These are phyloP conservation scores for Claviceps sp. DNA, from an alignment of 2,329 filamentous ascomycete species.

Conservation along the genomic window DNA sequence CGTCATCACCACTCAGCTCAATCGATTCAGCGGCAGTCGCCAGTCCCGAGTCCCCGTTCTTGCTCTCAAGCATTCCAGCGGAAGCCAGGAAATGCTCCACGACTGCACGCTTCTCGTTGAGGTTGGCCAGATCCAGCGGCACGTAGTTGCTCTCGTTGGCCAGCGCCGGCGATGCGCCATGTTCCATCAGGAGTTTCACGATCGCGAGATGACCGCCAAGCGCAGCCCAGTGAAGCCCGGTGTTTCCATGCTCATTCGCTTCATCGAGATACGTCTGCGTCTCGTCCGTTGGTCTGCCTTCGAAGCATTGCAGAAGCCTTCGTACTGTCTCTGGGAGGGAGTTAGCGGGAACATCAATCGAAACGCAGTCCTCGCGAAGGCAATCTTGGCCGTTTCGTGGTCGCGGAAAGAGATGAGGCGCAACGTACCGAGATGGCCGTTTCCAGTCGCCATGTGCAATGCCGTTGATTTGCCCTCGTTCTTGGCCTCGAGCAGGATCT, in stretches of 20 bases:
- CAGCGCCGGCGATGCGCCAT: constrained; percentile 63
- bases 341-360: background rate
- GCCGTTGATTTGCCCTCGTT: constrained; percentile 69
- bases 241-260: constrained; percentile 75
- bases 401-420: background rate
- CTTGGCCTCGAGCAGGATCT: constrained; percentile 55
- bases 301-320: constrained; percentile 29
- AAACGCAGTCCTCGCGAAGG: too few species aligned
- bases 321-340: constrained; percentile 28
- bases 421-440: constrained; percentile 65
- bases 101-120: constrained; percentile 53
- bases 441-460: constrained; percentile 85
- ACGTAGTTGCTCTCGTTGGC: constrained; percentile 79
- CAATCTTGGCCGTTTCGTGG: too few species aligned
- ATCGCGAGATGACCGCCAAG: constrained; percentile 74
- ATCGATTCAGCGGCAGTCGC: constrained; percentile 24
- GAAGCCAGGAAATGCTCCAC: constrained; percentile 46
- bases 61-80: constrained; percentile 32
- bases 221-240: constrained; percentile 85
- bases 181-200: constrained; percentile 63
- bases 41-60: constrained; percentile 32
- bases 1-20: constrained; percentile 22
- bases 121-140: constrained; percentile 59
- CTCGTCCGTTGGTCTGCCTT: constrained; percentile 24
- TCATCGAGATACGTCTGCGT: constrained; percentile 47